Conservation (phyloP, 2,329 filamentous ascomycete species). For the Calonectria hongkongensis region DNA sequence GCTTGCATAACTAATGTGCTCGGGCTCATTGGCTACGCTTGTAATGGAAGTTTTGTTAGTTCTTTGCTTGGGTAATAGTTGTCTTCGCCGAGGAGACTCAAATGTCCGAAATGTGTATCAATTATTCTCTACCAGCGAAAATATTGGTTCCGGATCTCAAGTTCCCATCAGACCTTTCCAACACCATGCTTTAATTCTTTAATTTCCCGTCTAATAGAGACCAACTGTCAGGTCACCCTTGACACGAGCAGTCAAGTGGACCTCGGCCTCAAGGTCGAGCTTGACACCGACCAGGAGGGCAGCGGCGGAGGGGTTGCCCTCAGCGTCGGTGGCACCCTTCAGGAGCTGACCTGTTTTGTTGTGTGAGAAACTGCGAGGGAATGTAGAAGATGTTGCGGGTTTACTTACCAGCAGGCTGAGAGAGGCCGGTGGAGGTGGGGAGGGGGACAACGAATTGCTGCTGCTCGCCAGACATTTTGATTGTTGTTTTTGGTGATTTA, state of each 20-base stretch:
- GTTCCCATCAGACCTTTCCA: background rate
- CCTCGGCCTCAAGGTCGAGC: conserved; percentile 10
- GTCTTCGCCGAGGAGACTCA: background rate
- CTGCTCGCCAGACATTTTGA: conserved; percentile 10
- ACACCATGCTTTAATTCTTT: conserved; percentile 9
- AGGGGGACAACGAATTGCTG: conserved; percentile 8
- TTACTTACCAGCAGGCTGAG: conserved; percentile 7
- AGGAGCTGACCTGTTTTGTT: background rate
- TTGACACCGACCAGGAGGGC: background rate
- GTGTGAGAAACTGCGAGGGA: background rate
- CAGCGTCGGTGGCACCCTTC: conserved; percentile 2
- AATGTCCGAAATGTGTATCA: background rate
- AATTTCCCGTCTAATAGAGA: background rate
- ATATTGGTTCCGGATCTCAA: background rate
- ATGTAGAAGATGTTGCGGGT: background rate
- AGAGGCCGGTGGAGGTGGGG: conserved; percentile 7
- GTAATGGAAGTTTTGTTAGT: background rate
- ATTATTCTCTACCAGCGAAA: conserved; percentile 8
- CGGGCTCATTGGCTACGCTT: too few species aligned
- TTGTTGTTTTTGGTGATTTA: conserved; percentile 12
- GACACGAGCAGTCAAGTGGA: conserved; percentile 6
- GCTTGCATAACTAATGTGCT: too few species aligned
- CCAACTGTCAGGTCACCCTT: conserved; percentile 8
- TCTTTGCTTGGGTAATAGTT: background rate
- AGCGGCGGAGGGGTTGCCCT: conserved; percentile 7